phyloP scores from a whole-genome alignment of 805 yeast species.

The Myxozyma neotropica region DNA sequence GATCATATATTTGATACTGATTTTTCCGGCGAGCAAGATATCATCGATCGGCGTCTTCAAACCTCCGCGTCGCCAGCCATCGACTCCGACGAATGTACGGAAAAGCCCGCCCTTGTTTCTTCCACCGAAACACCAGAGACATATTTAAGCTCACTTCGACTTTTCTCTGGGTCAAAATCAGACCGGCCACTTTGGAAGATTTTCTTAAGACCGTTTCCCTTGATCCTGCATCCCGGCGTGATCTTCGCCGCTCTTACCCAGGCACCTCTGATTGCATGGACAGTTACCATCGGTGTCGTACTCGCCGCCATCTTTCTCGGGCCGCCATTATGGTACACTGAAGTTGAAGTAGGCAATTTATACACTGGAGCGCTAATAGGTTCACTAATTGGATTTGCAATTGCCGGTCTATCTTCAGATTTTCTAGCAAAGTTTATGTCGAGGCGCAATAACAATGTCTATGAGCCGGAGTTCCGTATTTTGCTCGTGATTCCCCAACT shows the following conservation, averaged over 20 bases:
- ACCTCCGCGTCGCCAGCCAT: neutral
- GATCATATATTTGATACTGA: constrained; percentile 24
- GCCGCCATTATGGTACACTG: constrained; percentile 32
- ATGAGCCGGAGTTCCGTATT: constrained; percentile 33
- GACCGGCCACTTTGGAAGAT: constrained; percentile 30
- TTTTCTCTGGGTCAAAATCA: constrained; percentile 27
- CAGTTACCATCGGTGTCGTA: constrained; percentile 32
- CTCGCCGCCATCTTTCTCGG: constrained; percentile 33
- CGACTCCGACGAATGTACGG: neutral
- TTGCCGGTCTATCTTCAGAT: constrained; percentile 29
- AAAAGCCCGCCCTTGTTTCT: neutral
- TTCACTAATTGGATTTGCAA: constrained; percentile 25
- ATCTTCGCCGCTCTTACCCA: constrained; percentile 31
- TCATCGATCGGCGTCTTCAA: neutral
- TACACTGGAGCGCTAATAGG: constrained; percentile 32
- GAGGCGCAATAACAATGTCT: constrained; percentile 27
- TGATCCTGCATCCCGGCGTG: constrained; percentile 26
- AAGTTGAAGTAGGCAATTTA: constrained; percentile 28
- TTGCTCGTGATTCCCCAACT: constrained; percentile 28
- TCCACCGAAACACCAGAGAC: constrained; percentile 15
- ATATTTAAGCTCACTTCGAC: constrained; percentile 18
- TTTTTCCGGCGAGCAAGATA: constrained; percentile 13
- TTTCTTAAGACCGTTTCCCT: constrained; percentile 29
- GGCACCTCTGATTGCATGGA: constrained; percentile 34
- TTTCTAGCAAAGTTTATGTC: constrained; percentile 20